Evolutionary conservation across 192 early-diverging fungal genomes (phyloP), one percentile per base, ranked within the genome.

Genomic region (Dissophora ornata): DNA sequence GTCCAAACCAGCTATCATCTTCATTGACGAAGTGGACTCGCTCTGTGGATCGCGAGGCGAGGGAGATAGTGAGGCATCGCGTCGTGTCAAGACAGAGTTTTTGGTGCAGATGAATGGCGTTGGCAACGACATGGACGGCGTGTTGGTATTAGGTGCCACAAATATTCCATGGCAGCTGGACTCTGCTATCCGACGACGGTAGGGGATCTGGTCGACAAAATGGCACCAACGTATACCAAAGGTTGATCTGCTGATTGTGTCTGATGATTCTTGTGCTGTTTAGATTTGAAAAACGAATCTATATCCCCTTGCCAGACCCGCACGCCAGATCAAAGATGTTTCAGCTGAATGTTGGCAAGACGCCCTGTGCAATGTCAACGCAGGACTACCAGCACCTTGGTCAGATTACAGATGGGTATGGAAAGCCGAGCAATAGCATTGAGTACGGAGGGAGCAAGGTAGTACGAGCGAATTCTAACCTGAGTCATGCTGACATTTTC

Each of bases 91-190:
- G 81, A 99, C 97, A 0, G 97, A 99, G 84, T 94, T 99, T 47
- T 83, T 99, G 12, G 96, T 99, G 52, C 97, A 98, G 78, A 99
- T 99, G 97, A 95, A 99, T 58, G 97, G 97, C 57, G 97, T 97
- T 15, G 96, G 96, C 22, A 93, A 97, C 70, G 96, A 97, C 71
- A 95, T 92, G 82, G 91, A 88, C 34, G 96, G 96, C 19, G 90
- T 99, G 5, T 83, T 99, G 53, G 96, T 99, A 4, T 81, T 98
- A 30, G 97, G 95, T 1, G 97, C 97, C 8, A 98, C 96, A 2
- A 99, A 98, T 79, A 96, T 96, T 26, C 97, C 97, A 30, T 99
- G 96, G 97, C 90, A 94, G 32, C 80, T 99, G 56, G 97, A 98
- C 84, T 66, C 85, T 22, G 97, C 97, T 33, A 97, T 99, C 78